Evolutionary conservation across 257 asterid genomes (phyloP), one percentile per base, ranked within the genome.

Genomic region (Fraxinus americana): DNA sequence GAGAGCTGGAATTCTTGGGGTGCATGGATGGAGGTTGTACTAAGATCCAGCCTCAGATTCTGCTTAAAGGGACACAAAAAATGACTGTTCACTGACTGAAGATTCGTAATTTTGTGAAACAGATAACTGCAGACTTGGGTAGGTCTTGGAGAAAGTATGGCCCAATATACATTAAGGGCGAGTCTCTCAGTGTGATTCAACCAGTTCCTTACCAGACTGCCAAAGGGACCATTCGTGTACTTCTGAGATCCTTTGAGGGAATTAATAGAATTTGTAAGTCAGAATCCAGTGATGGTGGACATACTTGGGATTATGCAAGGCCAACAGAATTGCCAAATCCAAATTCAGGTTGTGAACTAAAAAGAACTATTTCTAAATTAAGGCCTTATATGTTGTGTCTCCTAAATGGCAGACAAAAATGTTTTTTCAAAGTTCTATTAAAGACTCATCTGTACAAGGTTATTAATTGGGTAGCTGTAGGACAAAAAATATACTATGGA

Each of bases 1-100:
- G 97, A 95, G 85, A 95, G 99, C 90, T 95, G 98, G 98, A 93
- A 93, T 78, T 95, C 99, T 50, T 92, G 97, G 99, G 99, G 99
- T 72, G 97, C 99, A 73, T 95, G 99, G 99, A 86, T 93, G 88
- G 99, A 95, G 99, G 98, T 95, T 77, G 23, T 74, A 17, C 19
- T 71, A 41, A 59, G 5, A 29, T 34, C 76, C 48, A 61, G 23
- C 45, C 35, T 45, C 72, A 27, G 32, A 38, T 13, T 75, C 41
- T 65, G 75, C 36, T 30, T 34, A 27, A 14, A 81, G 72, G 48
- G 73, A 71, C 30, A 34, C 35, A 1, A 13, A 63, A 39, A 27
- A 35, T 19, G 67, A 17, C 3, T 19, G 36, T 21, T 61, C 13
- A 19, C 75, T 76, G 45, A 84, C 74, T 74, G 19, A 7, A 2